These are phyloP conservation scores for Aristolochia contorta DNA, from an alignment of 164 flowering plant species.

Conservation along the genomic window DNA sequence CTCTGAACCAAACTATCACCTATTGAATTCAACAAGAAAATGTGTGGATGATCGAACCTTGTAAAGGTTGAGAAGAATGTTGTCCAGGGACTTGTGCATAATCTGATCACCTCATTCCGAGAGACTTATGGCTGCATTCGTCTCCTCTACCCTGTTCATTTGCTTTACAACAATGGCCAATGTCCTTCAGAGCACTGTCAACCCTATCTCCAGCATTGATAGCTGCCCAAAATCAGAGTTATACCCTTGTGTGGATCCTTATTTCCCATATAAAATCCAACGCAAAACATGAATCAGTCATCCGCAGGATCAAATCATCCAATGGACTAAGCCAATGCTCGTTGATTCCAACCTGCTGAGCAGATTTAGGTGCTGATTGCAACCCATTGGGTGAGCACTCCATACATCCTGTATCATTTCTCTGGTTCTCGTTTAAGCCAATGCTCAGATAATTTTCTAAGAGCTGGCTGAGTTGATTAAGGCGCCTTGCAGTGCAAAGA, in stretches of 20 bases:
- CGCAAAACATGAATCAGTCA: constrained; percentile 9
- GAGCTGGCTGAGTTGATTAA: too few species aligned
- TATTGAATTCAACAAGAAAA: not conserved
- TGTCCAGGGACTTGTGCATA: constrained; percentile 97
- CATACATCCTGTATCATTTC: too few species aligned
- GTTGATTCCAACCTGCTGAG: too few species aligned
- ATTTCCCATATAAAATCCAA: constrained; percentile 40
- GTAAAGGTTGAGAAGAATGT: constrained; percentile 85
- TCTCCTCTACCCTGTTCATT: constrained; percentile 94
- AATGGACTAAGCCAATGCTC: too few species aligned
- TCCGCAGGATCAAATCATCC: not conserved
- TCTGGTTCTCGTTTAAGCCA: too few species aligned
- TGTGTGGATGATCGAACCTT: constrained; percentile 39
- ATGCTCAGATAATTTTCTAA: too few species aligned
- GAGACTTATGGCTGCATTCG: constrained; percentile 93
- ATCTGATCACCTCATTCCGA: constrained; percentile 72
- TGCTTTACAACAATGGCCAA: constrained; percentile 99
- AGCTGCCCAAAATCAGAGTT: constrained; percentile 95
- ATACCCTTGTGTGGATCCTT: constrained; percentile 96
- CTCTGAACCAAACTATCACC: not conserved
- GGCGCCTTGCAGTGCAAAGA: too few species aligned
- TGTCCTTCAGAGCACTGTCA: constrained; percentile 95
- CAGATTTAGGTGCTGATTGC: too few species aligned
- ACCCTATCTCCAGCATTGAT: constrained; percentile 98
- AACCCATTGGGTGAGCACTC: too few species aligned